Percentiles rank a stretch among this genome's conserved stretches.
These are phyloP conservation scores for Cryoendolithus antarcticus DNA, from an alignment of 2,329 filamentous ascomycete genomes.

Conservation along the genomic window DNA sequence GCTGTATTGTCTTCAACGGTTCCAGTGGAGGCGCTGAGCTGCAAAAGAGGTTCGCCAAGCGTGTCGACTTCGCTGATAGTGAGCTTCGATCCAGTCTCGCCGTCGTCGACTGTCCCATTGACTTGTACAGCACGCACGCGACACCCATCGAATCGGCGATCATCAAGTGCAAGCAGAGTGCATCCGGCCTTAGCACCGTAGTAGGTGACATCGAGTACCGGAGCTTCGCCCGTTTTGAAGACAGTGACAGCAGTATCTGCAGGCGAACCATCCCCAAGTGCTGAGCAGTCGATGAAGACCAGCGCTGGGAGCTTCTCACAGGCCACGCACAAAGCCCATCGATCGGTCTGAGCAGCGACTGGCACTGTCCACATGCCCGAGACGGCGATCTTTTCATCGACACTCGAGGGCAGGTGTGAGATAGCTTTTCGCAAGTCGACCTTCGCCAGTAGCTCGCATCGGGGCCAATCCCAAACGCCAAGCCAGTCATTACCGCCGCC, in stretches of 20 bases:
- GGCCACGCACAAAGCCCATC: conserved; percentile 24
- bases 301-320: conserved; percentile 44
- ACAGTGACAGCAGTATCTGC: too few relatives aligned
- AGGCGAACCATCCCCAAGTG: too few relatives aligned
- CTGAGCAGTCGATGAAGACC: conserved; percentile 1
- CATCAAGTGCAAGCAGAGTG: too few relatives aligned
- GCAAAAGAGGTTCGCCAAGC: conserved; percentile 4
- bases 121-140: too few relatives aligned
- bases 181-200: too few relatives aligned
- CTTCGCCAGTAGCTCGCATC: conserved; percentile 41
- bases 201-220: too few relatives aligned
- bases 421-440: conserved; percentile 32
- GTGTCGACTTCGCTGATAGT: conserved; percentile 2
- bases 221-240: too few relatives aligned
- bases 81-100: background rate
- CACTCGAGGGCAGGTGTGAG: background rate
- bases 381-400: conserved; percentile 27
- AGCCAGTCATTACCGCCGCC: conserved; percentile 75
- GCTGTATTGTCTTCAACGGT: conserved; percentile 23
- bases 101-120: background rate
- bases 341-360: conserved; percentile 3
- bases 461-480: conserved; percentile 71
- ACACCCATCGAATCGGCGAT: too few relatives aligned
- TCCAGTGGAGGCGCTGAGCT: conserved; percentile 10
- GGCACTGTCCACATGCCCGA: conserved; percentile 37